These are phyloP conservation scores for Camptophora hylomeconis DNA, from an alignment of 2,329 filamentous ascomycete species.

Conservation along the genomic window DNA sequence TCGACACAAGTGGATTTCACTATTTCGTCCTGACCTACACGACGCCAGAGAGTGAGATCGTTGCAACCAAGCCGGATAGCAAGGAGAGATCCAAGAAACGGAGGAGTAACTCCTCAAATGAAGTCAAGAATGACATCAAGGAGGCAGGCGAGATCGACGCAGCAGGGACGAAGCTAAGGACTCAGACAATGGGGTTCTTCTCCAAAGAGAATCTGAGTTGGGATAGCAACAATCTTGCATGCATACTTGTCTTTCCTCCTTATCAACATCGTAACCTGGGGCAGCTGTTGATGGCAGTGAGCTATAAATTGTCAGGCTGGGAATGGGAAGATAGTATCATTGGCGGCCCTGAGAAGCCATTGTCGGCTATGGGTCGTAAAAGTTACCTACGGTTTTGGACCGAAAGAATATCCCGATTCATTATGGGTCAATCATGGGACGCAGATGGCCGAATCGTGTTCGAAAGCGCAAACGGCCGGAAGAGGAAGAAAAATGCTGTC, in stretches of 20 bases:
- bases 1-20: slow-evolving; percentile 85
- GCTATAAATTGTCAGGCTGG: slow-evolving; percentile 77
- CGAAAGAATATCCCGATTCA: slow-evolving; percentile 60
- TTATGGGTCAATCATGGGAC: slow-evolving; percentile 23
- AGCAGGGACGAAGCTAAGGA: slow-evolving; percentile 18
- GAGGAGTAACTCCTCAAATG: slow-evolving; percentile 8
- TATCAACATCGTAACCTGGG: slow-evolving; percentile 88
- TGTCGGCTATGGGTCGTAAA: slow-evolving; percentile 70
- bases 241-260: slow-evolving; percentile 88
- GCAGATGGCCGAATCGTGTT: slow-evolving; percentile 20
- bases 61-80: slow-evolving; percentile 3
- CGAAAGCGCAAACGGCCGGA: slow-evolving; percentile 21
- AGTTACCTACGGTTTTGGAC: slow-evolving; percentile 83
- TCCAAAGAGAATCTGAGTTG: slow-evolving; percentile 98
- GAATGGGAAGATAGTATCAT: slow-evolving; percentile 55
- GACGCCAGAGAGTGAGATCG: slow-evolving; percentile 24
- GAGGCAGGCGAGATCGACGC: no score
- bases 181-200: slow-evolving; percentile 83
- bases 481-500: no score
- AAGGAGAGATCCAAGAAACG: slow-evolving; percentile 13
- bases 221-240: slow-evolving; percentile 96
- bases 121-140: slow-evolving; percentile 19
- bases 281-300: slow-evolving; percentile 78
- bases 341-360: slow-evolving; percentile 86
- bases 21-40: slow-evolving; percentile 85